Base-by-base conservation (phyloP, 2,329 filamentous ascomycete species). In the Microdochium trichocladiopsis region DNA sequence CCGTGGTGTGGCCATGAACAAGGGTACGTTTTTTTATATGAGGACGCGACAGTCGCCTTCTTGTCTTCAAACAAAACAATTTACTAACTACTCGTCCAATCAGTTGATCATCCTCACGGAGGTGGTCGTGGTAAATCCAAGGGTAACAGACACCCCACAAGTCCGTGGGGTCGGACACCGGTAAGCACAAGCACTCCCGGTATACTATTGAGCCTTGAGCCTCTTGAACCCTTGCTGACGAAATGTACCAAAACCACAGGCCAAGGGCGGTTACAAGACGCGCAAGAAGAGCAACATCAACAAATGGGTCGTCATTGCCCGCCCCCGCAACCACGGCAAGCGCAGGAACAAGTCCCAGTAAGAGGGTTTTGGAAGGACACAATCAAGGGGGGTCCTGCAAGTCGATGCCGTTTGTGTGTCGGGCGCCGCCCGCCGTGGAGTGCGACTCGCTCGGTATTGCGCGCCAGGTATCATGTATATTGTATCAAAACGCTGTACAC, bases 81-180 rank as follows among this genome's bases (percentile, higher is more conserved):
- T n/a, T n/a, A n/a, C n/a, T n/a, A n/a, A n/a, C n/a, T n/a, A 33
- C 24, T 23, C 18, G 10, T 18, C 12, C 31, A 55, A 8, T 47
- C 63, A 84, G 88, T 85, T 63, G 94, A 99, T 66, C 94, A 99
- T 79, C 94, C 94, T 65, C 94, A 99, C 71, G 94, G 94, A 82
- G 94, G 94, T 88, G 94, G 94, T 72, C 84, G 95, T 79, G 94
- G 94, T 76, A 99, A 99, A 76, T 96, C 91, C 53, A 99, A 99
- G 89, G 91, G 94, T 83, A 96, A 96, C 68, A 84, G 92, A 56
- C 80, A 95, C 67, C 94, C 95, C 31, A 90, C 94, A 62, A 96
- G 90, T 73, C 94, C 94, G 54, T 99, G 95, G 94, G 94, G 95
- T 47, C 51, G 55, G 68, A 87, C 84, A 67, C 93, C 90, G 66